Base-by-base conservation (phyloP, 352 stramenopile genomes). In the Pythium chondricola region DNA sequence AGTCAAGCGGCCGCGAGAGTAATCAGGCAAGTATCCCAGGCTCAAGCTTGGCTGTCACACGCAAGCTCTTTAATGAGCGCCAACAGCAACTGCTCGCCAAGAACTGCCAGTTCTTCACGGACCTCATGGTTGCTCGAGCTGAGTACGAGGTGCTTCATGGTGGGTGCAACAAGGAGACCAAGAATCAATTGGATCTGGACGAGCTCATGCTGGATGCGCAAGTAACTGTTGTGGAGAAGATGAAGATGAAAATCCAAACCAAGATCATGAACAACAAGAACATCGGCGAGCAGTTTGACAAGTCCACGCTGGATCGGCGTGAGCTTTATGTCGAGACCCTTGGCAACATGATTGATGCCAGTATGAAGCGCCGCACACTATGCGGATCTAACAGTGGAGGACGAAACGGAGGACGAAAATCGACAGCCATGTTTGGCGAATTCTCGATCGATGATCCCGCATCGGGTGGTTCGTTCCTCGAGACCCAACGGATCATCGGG, bases 191-290 rank as follows among this genome's bases (percentile, higher is more conserved):
- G 5, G 39, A 64, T 38, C 30, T 64, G 37, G 51, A 58, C 29
- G 58, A 84, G 30, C 53, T 80, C 22, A 93, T 93, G 77, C 35
- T 93, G n/a, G 56, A 82, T 9, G 48, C 68, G 20, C 81, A 93
- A 33, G 39, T 21, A 0, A 57, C 32, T 13, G 76, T 93, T 30
- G 58, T 87, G 22, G 81, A 93, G 29, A 90, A 89, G 56, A 58
- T 93, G 32, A 68, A 82, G 24, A 54, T 71, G 1, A 88, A 89
- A 37, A 75, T 93, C 32, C 65, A 80, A 50, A 84, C 75, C 38
- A 93, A 93, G 71, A 85, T 93, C 67, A 87, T 87, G 71, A 87
- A 93, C 52, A 93, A 93, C 69, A 93, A 93, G 54, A 90, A 93
- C 59, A 89, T 85, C 27, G 81, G 81, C 41, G 81, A 93, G 48